Percentiles rank a stretch among this genome's conserved stretches.
Evolutionary conservation across 257 asterid species (phyloP).

Genomic region (Capsicum rhomboideum): DNA sequence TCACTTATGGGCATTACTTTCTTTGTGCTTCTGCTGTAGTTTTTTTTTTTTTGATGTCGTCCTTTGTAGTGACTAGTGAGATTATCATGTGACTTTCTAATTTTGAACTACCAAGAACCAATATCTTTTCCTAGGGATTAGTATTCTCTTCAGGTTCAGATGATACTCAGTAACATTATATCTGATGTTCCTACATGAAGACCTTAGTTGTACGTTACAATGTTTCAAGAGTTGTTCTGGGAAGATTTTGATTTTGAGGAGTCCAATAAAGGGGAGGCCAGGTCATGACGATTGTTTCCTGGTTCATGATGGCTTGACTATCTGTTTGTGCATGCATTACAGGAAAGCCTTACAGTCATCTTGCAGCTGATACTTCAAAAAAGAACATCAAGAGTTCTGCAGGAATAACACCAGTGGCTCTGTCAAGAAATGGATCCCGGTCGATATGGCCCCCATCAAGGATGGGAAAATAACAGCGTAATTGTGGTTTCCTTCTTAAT

Average conservation of each 20-base stretch:
- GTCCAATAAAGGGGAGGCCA: conserved; percentile 40
- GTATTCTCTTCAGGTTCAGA: conserved; percentile 6
- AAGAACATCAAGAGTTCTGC: conserved; percentile 48
- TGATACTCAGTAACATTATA: conserved; percentile 6
- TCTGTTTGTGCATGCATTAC: conserved; percentile 67
- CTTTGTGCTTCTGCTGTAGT: neutral
- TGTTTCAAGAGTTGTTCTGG: conserved; percentile 22
- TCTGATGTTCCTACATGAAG: conserved; percentile 22
- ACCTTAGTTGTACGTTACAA: conserved; percentile 20
- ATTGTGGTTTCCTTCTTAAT: conserved; percentile 99
- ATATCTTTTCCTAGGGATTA: conserved; percentile 7
- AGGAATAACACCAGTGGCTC: conserved; percentile 37
- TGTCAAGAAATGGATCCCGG: conserved; percentile 82
- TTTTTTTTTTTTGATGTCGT: neutral
- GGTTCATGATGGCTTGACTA: conserved; percentile 44
- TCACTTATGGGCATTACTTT: neutral
- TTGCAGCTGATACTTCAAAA: conserved; percentile 56
- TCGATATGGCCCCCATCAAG: conserved; percentile 94
- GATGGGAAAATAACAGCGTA: conserved; percentile 99
- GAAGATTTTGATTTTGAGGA: conserved; percentile 36
- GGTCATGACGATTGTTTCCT: conserved; percentile 33
- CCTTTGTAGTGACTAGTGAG: neutral
- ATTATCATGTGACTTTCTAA: neutral
- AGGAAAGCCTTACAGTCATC: conserved; percentile 62
- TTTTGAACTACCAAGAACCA: neutral